Evolutionary conservation across 768 basidiomycete genomes (phyloP), one percentile per base, ranked within the genome.

Genomic region (Fibroporia radiculosa): DNA sequence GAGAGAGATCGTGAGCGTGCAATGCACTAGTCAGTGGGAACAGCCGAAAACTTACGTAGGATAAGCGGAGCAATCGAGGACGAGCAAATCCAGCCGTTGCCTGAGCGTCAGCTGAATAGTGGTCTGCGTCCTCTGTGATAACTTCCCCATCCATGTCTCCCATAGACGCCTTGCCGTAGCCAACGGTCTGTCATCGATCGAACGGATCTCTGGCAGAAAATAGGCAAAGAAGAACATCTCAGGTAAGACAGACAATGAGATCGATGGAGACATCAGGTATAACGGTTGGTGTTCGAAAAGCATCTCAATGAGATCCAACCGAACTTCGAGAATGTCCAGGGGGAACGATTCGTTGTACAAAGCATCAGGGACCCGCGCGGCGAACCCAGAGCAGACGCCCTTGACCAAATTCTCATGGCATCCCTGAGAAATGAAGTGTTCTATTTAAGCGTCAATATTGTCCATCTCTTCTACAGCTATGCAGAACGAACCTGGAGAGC

Each of bases 211-310:
- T 1, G 79, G 72, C 3, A 77, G 40, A 24, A 83, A 59, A 53
- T 72, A 68, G 1, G 66, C 73, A 18, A 74, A 66, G 6, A 76
- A 49, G 52, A 75, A 80, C 5, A 80, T 44, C 37, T 70, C 60
- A 0, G 71, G 70, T 8, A 77, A 42, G 25, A 75, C 47, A 1
- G 52, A 55, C 14, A 39, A 36, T 14, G 27, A 19, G 52, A 18
- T 19, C 49, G 45, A n/a, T 36, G 10, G n/a, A 3, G 27, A 8
- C n/a, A 44, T 14, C 12, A 48, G 18, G 4, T 26, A 3, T 4
- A 37, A 28, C 13, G 43, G 42, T 5, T 19, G 29, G 18, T 40
- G 35, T 4, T 33, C 31, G 11, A 39, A 31, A 0, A 55, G 39
- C 49, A 35, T 50, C n/a, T 59, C 48, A 8, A 75, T 54, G 16